phyloP scores from a whole-genome alignment of 108 stramenopile species.

The Stephanodiscus minutulus region DNA sequence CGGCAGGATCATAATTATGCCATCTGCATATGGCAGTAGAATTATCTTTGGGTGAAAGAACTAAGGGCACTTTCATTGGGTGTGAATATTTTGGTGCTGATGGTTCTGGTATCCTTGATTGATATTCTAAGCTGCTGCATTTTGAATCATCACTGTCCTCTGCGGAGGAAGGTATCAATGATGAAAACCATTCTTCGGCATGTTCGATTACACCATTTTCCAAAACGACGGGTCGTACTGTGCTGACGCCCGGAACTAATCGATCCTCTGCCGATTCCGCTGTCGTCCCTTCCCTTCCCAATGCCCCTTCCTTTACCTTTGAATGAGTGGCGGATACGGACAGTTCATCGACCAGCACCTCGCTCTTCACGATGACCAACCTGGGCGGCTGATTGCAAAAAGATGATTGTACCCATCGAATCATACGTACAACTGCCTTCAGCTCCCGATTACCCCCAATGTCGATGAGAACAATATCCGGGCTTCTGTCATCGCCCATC shows the following conservation, averaged over 20 bases:
- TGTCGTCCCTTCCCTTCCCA: not conserved
- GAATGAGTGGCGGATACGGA: not conserved
- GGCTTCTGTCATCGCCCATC: slow-evolving; percentile 18
- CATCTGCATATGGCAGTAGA: slow-evolving; percentile 81
- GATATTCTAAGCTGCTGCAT: slow-evolving; percentile 7
- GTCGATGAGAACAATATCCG: slow-evolving; percentile 71
- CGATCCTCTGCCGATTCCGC: not conserved
- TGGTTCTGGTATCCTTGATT: slow-evolving; percentile 7
- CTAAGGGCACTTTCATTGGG: slow-evolving; percentile 71
- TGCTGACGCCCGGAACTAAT: not conserved
- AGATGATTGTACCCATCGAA: slow-evolving; percentile 62
- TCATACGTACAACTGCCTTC: slow-evolving; percentile 60
- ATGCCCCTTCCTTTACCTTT: slow-evolving; percentile 6
- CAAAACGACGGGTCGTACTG: slow-evolving; percentile 9
- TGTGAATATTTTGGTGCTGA: slow-evolving; percentile 54
- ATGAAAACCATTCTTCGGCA: slow-evolving; percentile 42
- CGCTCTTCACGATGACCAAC: slow-evolving; percentile 75
- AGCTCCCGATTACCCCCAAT: slow-evolving; percentile 87
- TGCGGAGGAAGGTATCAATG: slow-evolving; percentile 8
- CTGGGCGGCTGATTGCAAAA: slow-evolving; percentile 45
- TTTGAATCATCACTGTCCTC: slow-evolving; percentile 20
- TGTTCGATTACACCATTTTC: slow-evolving; percentile 23
- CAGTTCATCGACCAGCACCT: slow-evolving; percentile 53
- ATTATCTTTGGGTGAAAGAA: slow-evolving; percentile 57
- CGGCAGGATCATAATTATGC: slow-evolving; percentile 81